phyloP scores from a whole-genome alignment of 768 basidiomycete genomes.

The Sarcodon sp. region DNA sequence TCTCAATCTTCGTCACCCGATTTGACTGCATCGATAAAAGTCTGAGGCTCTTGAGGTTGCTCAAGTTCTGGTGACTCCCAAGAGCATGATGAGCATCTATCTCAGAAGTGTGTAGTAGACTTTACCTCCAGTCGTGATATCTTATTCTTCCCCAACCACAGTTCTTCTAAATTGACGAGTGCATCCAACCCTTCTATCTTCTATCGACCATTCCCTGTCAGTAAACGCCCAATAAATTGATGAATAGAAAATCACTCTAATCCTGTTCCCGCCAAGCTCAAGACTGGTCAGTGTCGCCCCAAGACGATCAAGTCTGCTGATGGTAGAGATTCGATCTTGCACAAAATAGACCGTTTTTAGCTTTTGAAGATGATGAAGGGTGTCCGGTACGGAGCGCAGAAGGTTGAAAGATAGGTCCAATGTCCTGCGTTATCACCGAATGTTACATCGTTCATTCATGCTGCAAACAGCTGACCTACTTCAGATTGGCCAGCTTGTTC shows the following conservation, averaged over 20 bases:
- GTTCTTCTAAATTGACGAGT: constrained; percentile 74
- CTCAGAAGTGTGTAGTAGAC: background rate
- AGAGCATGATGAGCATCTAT: background rate
- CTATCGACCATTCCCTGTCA: constrained; percentile 23
- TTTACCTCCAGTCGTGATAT: constrained; percentile 74
- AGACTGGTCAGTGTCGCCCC: constrained; percentile 58
- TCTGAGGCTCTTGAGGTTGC: constrained; percentile 55
- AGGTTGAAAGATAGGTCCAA: constrained; percentile 96
- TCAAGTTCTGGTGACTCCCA: constrained; percentile 41
- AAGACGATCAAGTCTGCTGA: constrained; percentile 48
- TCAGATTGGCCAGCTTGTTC: constrained; percentile 37
- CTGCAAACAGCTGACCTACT: constrained; percentile 26
- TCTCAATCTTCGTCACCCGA: constrained; percentile 79
- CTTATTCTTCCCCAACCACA: constrained; percentile 99
- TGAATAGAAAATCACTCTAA: constrained; percentile 53
- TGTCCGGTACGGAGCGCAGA: constrained; percentile 55
- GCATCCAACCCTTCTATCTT: constrained; percentile 79
- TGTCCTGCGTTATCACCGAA: constrained; percentile 28
- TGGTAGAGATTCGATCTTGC: constrained; percentile 85
- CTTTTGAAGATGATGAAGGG: constrained; percentile 39
- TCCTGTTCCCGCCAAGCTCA: constrained; percentile 88
- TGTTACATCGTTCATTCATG: background rate
- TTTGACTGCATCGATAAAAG: constrained; percentile 92
- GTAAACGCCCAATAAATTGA: background rate
- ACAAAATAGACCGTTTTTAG: constrained; percentile 85